Conservation (phyloP, 2,329 filamentous ascomycete genomes). For the Beauveria rudraprayagi region DNA sequence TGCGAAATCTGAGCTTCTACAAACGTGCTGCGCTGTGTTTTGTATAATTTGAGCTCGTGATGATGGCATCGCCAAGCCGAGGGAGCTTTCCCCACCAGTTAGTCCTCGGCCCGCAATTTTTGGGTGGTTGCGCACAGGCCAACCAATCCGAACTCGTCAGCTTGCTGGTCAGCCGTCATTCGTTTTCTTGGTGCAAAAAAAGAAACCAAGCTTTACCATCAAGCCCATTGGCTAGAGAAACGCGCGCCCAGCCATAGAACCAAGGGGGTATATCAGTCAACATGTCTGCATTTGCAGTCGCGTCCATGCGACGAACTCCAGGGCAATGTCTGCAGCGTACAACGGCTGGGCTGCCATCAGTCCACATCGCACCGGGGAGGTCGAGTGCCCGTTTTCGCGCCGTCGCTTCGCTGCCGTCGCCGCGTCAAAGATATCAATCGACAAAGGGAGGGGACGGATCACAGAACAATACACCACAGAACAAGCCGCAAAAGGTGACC, state of each 20-base stretch:
- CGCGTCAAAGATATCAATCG: conserved; percentile 23
- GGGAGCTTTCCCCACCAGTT: conserved; percentile 8
- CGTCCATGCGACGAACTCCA: conserved; percentile 26
- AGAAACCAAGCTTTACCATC: not conserved
- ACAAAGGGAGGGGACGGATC: conserved; percentile 14
- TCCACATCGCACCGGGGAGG: conserved; percentile 24
- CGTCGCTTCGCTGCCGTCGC: conserved; percentile 21
- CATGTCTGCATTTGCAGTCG: conserved; percentile 28
- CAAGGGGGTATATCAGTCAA: not conserved
- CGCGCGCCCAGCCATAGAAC: not conserved
- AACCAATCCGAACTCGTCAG: not conserved
- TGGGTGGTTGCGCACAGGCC: not conserved
- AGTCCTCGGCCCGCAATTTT: conserved; percentile 9
- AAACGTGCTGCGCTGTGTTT: not conserved
- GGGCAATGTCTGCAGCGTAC: conserved; percentile 23
- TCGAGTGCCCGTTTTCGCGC: conserved; percentile 22
- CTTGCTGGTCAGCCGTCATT: conserved; percentile 2
- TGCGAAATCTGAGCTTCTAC: conserved; percentile 11
- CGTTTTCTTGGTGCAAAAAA: conserved; percentile 2
- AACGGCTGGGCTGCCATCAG: conserved; percentile 23
- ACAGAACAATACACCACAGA: conserved; percentile 16
- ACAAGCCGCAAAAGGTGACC: conserved; percentile 20
- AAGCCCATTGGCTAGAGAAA: not conserved
- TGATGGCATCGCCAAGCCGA: not conserved
- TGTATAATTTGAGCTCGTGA: conserved; percentile 1